A percentile compares a stretch with the other conserved stretches of the same genome.
phyloP scores from a whole-genome alignment of 139 green algal species.

The Picochlorum sp. region DNA sequence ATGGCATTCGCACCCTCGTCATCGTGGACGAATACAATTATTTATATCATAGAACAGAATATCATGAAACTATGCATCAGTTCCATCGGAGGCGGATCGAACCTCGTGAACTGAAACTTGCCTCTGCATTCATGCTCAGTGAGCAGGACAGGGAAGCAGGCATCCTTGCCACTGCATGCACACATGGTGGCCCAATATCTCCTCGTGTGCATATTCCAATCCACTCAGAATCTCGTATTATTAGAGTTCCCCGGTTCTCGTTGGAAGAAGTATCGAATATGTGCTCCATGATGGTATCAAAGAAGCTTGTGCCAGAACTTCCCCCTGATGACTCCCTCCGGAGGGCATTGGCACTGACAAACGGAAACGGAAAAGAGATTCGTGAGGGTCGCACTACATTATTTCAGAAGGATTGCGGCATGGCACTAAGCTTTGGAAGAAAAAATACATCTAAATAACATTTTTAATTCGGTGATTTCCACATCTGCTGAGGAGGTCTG shows the following conservation, averaged over 20 bases:
- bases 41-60: conserved; percentile 12
- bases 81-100: conserved; percentile 6
- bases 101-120: not conserved
- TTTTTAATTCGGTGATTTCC: not conserved
- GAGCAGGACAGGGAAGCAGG: not conserved
- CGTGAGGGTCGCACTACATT: not conserved
- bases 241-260: conserved; percentile 9
- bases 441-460: not conserved
- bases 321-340: not conserved
- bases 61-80: conserved; percentile 11
- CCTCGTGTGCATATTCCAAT: not conserved
- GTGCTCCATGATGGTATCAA: not conserved
- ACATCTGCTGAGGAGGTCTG: not conserved
- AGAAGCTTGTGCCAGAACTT: not conserved
- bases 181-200: not conserved
- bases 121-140: conserved; percentile 6
- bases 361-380: conserved; percentile 13
- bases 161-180: not conserved
- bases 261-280: conserved; percentile 5
- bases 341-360: conserved; percentile 3
- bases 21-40: conserved; percentile 13
- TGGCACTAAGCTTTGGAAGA: conserved; percentile 3
- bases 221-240: not conserved
- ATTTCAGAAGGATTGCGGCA: not conserved
- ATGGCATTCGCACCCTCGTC: not conserved